phyloP scores from a whole-genome alignment of 495 filamentous ascomycete species.

The Elaphomyces granulatus region DNA sequence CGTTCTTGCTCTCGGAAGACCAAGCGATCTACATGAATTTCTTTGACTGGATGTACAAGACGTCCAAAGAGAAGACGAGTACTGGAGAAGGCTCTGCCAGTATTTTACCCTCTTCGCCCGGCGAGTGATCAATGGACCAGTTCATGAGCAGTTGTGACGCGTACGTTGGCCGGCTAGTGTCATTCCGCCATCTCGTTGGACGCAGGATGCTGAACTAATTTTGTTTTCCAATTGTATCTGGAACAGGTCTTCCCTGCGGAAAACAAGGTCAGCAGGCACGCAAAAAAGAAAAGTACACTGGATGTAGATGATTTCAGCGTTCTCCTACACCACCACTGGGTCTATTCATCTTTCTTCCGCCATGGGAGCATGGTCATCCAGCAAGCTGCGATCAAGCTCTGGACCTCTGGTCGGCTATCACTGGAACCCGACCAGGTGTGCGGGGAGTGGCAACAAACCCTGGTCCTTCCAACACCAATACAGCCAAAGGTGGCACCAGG shows the following conservation, averaged over 20 bases:
- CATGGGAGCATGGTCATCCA: constrained; percentile 20
- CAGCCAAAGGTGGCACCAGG: not conserved
- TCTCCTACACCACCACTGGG: constrained; percentile 16
- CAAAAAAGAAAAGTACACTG: constrained; percentile 14
- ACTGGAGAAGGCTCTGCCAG: constrained; percentile 16
- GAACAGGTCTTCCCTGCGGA: not conserved
- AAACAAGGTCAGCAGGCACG: constrained; percentile 5
- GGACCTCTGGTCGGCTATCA: constrained; percentile 16
- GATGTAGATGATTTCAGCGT: constrained; percentile 15
- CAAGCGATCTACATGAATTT: constrained; percentile 9
- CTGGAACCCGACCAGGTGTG: constrained; percentile 14
- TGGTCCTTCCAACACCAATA: constrained; percentile 5
- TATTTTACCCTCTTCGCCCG: constrained; percentile 16
- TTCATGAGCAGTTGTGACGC: constrained; percentile 12
- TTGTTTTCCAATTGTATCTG: not conserved
- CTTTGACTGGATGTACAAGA: constrained; percentile 21
- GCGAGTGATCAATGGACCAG: constrained; percentile 8
- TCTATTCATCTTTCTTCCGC: constrained; percentile 16
- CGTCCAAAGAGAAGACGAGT: constrained; percentile 18
- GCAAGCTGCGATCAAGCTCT: constrained; percentile 15
- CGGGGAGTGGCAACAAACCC: constrained; percentile 7
- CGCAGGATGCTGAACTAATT: not conserved
- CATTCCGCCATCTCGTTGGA: not conserved
- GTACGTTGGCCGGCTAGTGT: not conserved
- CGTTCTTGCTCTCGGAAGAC: constrained; percentile 1